Evolutionary conservation across 768 basidiomycete genomes (phyloP), one percentile per base, ranked within the genome.

Genomic region (Collybia nuda): DNA sequence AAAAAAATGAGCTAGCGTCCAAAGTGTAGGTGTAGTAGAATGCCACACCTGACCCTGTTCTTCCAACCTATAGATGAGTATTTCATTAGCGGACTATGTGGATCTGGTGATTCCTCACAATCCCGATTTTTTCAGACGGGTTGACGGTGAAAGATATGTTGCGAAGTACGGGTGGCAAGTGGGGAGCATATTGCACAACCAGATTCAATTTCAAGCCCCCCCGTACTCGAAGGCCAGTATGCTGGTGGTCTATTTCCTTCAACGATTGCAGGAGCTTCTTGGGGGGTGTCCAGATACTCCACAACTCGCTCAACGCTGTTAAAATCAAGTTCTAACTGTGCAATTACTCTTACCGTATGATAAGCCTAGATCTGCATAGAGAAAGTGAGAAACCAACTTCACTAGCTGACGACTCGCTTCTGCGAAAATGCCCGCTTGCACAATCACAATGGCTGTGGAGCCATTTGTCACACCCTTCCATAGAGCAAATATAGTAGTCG

Each of bases 231-330:
- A 3, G 86, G 86, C 86, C 86, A 88, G 53, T 82, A 82, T 1
- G 85, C 86, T 1, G 86, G 86, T n/a, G 86, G 84, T 42, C 81
- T 74, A 44, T 59, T 72, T 32, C 74, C 71, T 22, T 79, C 70
- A 45, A 84, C 74, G 39, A 82, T 67, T 0, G 84, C 78, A 37
- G 84, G 82, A 0, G 85, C 84, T 64, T 90, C 87, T 62, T 86
- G 84, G 1, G 80, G 77, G 6, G 86, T 75, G 29, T 79, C 77
- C 17, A 88, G 70, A 59, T 88, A 88, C 63, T 88, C 86, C 14
- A 80, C 76, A 19, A 88, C 82, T 50, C 88, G 80, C 58, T 90
- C 87, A 1, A 88, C 80, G 35, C 84, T 82, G 58, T 86, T 88
- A 65, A 87, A 88, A 57, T 88, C 85, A 11, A 88, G 75, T 60